A percentile compares a stretch with the other conserved stretches of the same genome.
These are phyloP conservation scores for Colletotrichum noveboracense DNA, from an alignment of 2,329 filamentous ascomycete genomes.

Conservation along the genomic window DNA sequence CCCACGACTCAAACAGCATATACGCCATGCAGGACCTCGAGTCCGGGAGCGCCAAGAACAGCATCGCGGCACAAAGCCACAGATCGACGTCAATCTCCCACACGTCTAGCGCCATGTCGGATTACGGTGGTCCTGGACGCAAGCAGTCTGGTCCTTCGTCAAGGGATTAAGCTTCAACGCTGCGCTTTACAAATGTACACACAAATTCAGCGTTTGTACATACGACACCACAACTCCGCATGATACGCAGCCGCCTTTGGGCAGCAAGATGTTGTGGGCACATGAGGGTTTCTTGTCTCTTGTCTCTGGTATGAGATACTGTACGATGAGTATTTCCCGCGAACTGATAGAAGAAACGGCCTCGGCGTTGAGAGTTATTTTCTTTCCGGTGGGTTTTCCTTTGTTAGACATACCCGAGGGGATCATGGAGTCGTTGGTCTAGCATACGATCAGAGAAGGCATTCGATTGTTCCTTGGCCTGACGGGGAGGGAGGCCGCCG, in stretches of 20 bases:
- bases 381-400: neutral
- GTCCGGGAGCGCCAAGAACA: neutral
- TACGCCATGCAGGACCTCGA: conserved; percentile 4
- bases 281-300: neutral
- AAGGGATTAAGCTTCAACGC: neutral
- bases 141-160: neutral
- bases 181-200: neutral
- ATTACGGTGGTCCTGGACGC: neutral
- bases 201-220: neutral
- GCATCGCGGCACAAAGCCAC: neutral
- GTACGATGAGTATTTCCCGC: neutral
- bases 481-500: neutral
- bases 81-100: conserved; percentile 5
- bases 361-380: neutral
- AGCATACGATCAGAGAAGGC: neutral
- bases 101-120: neutral
- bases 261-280: neutral
- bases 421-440: neutral
- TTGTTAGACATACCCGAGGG: neutral
- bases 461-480: neutral
- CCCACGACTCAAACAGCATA: neutral
- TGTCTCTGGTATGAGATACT: neutral
- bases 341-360: neutral
- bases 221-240: neutral
- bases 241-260: neutral